A percentile compares a stretch with the other conserved stretches of the same genome.
Conservation (phyloP, 2,329 filamentous ascomycete species). For the Colletotrichum sp. region DNA sequence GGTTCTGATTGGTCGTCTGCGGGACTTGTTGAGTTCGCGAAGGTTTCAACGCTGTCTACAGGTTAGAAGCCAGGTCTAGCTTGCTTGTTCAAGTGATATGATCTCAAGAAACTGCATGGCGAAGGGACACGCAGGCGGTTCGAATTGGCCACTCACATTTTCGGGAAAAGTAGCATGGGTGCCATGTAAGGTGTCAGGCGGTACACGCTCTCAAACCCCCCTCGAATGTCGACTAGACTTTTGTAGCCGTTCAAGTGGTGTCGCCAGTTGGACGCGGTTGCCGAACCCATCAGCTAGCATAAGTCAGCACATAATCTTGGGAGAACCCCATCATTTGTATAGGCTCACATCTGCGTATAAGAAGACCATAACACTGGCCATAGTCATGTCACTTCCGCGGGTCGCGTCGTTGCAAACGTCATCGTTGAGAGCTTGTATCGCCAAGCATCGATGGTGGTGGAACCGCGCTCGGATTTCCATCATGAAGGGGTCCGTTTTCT, state of each 20-base stretch:
- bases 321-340: rapidly evolving
- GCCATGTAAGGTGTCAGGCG: not conserved
- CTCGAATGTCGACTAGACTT: conserved; percentile 10
- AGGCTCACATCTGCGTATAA: conserved; percentile 3
- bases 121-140: not conserved
- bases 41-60: conserved; percentile 30
- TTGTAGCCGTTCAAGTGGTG: conserved; percentile 32
- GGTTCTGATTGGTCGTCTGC: conserved; percentile 32
- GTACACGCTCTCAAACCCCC: not conserved
- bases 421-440: conserved; percentile 33
- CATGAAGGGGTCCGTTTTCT: conserved; percentile 11
- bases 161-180: not conserved
- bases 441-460: conserved; percentile 32
- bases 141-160: not conserved
- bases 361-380: conserved; percentile 4
- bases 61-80: not conserved
- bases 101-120: rapidly evolving
- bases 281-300: conserved; percentile 25
- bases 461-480: conserved; percentile 28
- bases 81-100: not conserved
- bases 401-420: conserved; percentile 26
- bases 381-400: not conserved
- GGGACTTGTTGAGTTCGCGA: conserved; percentile 41
- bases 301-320: not conserved
- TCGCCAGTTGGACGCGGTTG: conserved; percentile 36